Evolutionary conservation across 2,329 filamentous ascomycete species (phyloP), one percentile per base, ranked within the genome.

Genomic region (Xylariaceae sp.): DNA sequence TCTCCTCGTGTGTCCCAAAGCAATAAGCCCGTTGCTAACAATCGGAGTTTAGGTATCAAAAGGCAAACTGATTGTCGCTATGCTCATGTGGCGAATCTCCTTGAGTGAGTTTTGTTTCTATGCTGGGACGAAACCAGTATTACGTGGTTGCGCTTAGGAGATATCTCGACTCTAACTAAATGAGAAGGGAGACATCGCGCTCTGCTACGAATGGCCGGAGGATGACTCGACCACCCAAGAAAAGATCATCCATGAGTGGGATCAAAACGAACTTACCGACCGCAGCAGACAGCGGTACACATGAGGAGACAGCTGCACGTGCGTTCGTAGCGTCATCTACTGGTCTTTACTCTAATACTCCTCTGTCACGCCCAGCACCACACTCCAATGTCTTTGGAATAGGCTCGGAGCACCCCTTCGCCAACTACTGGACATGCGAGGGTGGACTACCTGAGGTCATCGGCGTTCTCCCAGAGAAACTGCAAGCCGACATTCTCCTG

Each of bases 211-310:
- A 83, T 44, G 92, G 93, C 11, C 96, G 81, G 31, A 96, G 81
- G 2, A 93, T 97, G 57, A 93, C 93, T 40, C 97, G 79, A 67
- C 97, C 93, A 57, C 93, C 93, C 2, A 84, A 82, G 62, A 83
- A 81, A 65, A 81, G 76, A 61, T 55, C 63, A 44, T 63, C 65
- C 39, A 57, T 69, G 2, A 71, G 69, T 5, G 66, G 67, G 0
- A 70, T 69, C 31, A 71, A 71, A 50, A 66, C 73, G 2, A 60
- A 69, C 10, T 73, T 81, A 31, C 78, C 81, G 17, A 83, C 82
- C 58, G 76, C 82, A 44, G 80, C 79, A 33, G 80, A 83, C 63
- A 72, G 79, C 50, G 76, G 77, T 42, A 72, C 77, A 55, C 65
- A 75, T 28, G 74, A 73, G 38, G 73, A 73, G n/a, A 70, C 73